Evolutionary conservation across 164 flowering plant genomes (phyloP).

Genomic region (Dillenia suffruticosa): DNA sequence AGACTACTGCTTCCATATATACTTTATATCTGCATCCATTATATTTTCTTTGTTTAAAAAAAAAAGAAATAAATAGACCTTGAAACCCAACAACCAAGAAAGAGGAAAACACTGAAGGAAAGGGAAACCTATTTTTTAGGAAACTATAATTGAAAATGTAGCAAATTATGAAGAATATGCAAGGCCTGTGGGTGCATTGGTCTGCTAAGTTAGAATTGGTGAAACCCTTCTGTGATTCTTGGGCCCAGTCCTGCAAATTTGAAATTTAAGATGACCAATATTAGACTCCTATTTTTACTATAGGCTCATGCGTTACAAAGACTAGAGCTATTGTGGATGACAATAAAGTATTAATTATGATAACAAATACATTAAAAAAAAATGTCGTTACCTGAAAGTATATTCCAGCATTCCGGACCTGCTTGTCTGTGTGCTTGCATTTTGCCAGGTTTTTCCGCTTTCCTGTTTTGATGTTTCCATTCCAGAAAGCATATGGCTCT

Average conservation of each 20-base stretch:
- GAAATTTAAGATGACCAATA: not conserved
- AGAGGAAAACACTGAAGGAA: no score
- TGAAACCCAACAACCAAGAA: no score
- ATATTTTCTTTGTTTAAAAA: not conserved
- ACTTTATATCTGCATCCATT: conserved; percentile 9
- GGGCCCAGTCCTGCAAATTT: conserved; percentile 6
- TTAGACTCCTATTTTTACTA: not conserved
- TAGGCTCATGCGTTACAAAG: not conserved
- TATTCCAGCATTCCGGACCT: conserved; percentile 3
- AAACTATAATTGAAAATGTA: not conserved
- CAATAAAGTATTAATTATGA: no score
- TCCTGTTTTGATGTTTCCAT: conserved; percentile 4
- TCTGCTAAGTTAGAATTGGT: conserved; percentile 5
- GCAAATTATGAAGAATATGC: not conserved
- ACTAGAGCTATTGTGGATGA: no score
- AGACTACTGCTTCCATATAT: conserved; percentile 11
- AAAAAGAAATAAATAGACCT: not conserved
- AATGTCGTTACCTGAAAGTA: not conserved
- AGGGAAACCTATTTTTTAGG: no score
- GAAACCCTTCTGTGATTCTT: not conserved
- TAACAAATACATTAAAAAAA: no score
- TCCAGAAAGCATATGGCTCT: conserved; percentile 19
- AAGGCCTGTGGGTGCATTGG: conserved; percentile 13
- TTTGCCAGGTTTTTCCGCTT: conserved; percentile 8
- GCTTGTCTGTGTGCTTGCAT: conserved; percentile 11